phyloP scores from a whole-genome alignment of 148 eudicot species.

The Rhododendron kiyosumense region DNA sequence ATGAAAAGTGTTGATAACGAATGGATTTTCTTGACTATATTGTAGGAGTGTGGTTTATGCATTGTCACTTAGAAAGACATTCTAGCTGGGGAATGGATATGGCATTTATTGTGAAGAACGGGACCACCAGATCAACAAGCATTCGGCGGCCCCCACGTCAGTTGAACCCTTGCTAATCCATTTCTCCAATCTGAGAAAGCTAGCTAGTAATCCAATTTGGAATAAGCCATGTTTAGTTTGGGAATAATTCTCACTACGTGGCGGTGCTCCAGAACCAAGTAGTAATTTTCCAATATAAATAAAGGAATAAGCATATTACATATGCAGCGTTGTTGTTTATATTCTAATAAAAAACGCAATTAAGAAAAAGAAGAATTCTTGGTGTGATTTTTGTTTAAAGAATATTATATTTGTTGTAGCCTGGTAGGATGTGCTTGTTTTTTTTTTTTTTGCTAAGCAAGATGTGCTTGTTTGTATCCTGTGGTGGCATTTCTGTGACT shows the following conservation, averaged over 20 bases:
- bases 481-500: background rate
- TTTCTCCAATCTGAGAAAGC: background rate
- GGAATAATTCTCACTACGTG: no score
- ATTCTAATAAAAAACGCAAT: no score
- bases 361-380: no score
- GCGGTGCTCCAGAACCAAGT: background rate
- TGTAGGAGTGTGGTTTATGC: slow-evolving; percentile 9
- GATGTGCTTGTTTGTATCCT: no score
- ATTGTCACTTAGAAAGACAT: slow-evolving; percentile 4
- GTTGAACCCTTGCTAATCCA: background rate
- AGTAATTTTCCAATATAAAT: no score
- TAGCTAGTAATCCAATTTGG: background rate
- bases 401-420: no score
- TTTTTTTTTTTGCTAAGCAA: no score
- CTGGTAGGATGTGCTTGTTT: no score
- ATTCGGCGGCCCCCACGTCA: background rate
- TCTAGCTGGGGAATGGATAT: slow-evolving; percentile 2
- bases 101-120: background rate
- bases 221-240: no score
- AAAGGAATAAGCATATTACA: no score
- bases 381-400: no score
- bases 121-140: background rate
- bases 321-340: no score
- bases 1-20: background rate
- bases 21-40: background rate